These are phyloP conservation scores for Sonneratia caseolaris DNA, from an alignment of 345 rosid genomes.

Conservation along the genomic window DNA sequence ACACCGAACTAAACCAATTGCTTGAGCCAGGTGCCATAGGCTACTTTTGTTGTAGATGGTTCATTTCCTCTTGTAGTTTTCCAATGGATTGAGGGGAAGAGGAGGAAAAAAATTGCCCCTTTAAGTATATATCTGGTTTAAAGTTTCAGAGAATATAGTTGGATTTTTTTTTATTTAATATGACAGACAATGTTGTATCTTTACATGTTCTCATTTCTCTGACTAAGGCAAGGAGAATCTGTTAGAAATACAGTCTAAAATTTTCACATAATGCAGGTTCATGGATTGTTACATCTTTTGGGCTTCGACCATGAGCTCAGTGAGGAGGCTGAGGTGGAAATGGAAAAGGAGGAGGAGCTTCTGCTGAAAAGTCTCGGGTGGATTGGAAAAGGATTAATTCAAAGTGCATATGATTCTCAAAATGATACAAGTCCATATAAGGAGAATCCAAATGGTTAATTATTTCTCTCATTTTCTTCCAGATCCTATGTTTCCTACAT, in stretches of 20 bases:
- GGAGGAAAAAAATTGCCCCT: not conserved
- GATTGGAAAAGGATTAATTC: conserved; percentile 93
- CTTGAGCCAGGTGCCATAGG: not conserved
- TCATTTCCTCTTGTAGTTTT: not conserved
- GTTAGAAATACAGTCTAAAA: not conserved
- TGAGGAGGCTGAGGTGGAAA: conserved; percentile 88
- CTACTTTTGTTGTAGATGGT: not conserved
- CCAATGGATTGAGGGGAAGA: not conserved
- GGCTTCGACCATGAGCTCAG: conserved; percentile 97
- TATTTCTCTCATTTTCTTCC: not conserved
- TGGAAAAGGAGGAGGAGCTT: conserved; percentile 80
- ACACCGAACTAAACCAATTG: not conserved
- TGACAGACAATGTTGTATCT: not conserved
- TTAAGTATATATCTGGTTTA: not conserved
- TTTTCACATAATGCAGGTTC: conserved; percentile 44
- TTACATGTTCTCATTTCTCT: not conserved
- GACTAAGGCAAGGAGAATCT: not conserved
- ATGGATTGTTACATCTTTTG: conserved; percentile 81
- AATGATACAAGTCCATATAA: conserved; percentile 19
- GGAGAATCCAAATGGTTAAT: conserved; percentile 54
- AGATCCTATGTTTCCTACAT: not conserved
- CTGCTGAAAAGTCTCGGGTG: conserved; percentile 77
- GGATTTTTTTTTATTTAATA: not conserved
- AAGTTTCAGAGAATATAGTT: not conserved
- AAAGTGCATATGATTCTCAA: conserved; percentile 59